Evolutionary conservation across 495 filamentous ascomycete species (phyloP), one percentile per base, ranked within the genome.

Genomic region (Haplographium delicatum): DNA sequence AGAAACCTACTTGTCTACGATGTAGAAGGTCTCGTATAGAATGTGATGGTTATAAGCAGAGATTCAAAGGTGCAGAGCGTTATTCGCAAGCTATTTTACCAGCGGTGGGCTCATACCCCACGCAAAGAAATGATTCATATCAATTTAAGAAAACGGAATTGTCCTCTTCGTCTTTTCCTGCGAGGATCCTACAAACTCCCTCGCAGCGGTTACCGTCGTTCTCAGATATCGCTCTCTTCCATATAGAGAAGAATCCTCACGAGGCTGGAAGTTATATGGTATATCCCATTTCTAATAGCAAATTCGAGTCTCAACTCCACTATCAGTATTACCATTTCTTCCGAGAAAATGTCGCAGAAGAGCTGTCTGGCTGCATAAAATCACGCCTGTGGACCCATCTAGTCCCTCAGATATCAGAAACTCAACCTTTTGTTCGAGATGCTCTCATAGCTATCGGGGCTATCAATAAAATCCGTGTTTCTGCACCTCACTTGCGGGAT

Each of bases 311-410:
- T 26, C 42, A 44, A 16, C 42, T 13, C 26, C 23, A 44, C 26
- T 44, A 44, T 16, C 42, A 4, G 3, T 44, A 10, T 25, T n/a
- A 44, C 42, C 42, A 44, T 22, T 44, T 27, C 8, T 44, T 44
- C 23, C 24, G 20, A 13, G 16, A 20, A 2, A 10, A 27, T 27
- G 42, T 44, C 8, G 42, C 42, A 8, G 7, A 26, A 26, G 22
- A 26, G 42, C 42, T 44, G 9, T 26, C 42, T n/a, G 25, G 42
- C 19, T 44, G 4, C 15, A 44, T 27, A 6, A 22, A 22, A 11
- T 44, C 42, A 25, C 26, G 4, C n/a, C 23, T 44, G 9, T 44
- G 42, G 42, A 26, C 26, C 9, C 42, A 44, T 5, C 16, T n/a
- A 11, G 8, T 44, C 3, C 23, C 30, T 5, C 42, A 44, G 24